Base-by-base conservation (phyloP, 345 rosid genomes). In the Passiflora organensis region DNA sequence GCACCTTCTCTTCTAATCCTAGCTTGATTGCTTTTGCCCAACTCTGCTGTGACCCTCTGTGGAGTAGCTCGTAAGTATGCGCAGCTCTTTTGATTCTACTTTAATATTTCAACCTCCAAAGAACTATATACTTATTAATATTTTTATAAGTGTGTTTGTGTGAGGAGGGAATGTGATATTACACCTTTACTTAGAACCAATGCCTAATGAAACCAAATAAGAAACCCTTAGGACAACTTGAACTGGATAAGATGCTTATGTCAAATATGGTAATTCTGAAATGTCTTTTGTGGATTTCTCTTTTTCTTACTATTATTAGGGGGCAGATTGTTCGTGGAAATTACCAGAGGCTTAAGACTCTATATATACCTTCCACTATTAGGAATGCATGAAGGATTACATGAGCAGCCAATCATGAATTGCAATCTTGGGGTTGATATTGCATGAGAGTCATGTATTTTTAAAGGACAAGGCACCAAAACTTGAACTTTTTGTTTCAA, bases 1-100 rank as follows among this genome's bases (percentile, higher is more conserved):
- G 95, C 68, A 77, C 96, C 41, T 86, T 91, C 74, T 88, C 96
- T 1, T 91, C 96, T 48, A 94, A 88, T 73, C 98, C 98, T 42
- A 91, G 98, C 81, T 80, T 91, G 67, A 88, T 84, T 54, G 87
- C 89, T 58, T 88, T 91, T 72, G 89, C 95, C 13, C 94, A 86
- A 68, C 78, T 88, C 41, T 91, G 95, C 63, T 82, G 93, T 70
- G 95, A 84, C 66, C 79, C 84, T 58, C 86, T 93, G 32, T 86
- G 91, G 96, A 81, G 80, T 66, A 67, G 80, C 83, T 82, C 78
- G 98, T 65, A 77, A 77, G 66, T 62, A 15, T 18, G 53, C 50
- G n/a, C n/a, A n/a, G n/a, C n/a, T 28, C 43, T 51, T 8, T 1
- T 4, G 44, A 44, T 32, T 37, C 41, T 54, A 32, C 51, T 36